Evolutionary conservation across 345 rosid species (phyloP).

Genomic region (Populus euphratica): DNA sequence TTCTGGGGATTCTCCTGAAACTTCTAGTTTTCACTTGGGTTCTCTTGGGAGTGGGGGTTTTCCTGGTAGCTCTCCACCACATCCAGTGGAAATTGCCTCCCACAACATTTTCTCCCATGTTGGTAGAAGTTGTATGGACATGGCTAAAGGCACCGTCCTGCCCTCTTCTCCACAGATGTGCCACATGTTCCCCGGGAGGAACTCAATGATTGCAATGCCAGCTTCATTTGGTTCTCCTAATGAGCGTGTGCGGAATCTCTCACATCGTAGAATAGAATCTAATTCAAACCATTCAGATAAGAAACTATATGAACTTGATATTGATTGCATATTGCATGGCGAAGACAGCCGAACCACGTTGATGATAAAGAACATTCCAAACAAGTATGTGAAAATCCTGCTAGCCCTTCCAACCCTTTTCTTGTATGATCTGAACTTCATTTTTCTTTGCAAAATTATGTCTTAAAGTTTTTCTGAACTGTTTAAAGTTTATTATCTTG

Average conservation of each 20-base stretch:
- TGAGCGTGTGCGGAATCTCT: slow-evolving; percentile 59
- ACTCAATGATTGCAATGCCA: slow-evolving; percentile 44
- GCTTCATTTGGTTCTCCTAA: slow-evolving; percentile 64
- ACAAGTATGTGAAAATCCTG: slow-evolving; percentile 53
- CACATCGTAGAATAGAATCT: slow-evolving; percentile 66
- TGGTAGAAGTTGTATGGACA: slow-evolving; percentile 61
- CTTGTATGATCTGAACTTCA: background rate
- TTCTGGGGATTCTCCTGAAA: slow-evolving; percentile 76
- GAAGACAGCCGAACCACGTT: slow-evolving; percentile 84
- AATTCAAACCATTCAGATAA: slow-evolving; percentile 59
- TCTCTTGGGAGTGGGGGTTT: slow-evolving; percentile 63
- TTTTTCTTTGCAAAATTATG: background rate
- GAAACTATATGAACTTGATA: slow-evolving; percentile 84
- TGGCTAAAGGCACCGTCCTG: slow-evolving; percentile 51
- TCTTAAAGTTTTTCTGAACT: background rate
- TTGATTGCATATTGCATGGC: slow-evolving; percentile 72
- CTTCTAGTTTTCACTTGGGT: slow-evolving; percentile 68
- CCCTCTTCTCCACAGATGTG: slow-evolving; percentile 65
- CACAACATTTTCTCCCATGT: slow-evolving; percentile 53
- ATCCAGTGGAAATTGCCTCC: slow-evolving; percentile 61
- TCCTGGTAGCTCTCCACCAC: slow-evolving; percentile 63
- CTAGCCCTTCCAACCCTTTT: background rate
- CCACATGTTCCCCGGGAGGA: slow-evolving; percentile 81
- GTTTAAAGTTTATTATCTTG: background rate
- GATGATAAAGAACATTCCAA: slow-evolving; percentile 97